Base-by-base conservation (phyloP, 148 eudicot species). In the Pharnaceum exiguum region DNA sequence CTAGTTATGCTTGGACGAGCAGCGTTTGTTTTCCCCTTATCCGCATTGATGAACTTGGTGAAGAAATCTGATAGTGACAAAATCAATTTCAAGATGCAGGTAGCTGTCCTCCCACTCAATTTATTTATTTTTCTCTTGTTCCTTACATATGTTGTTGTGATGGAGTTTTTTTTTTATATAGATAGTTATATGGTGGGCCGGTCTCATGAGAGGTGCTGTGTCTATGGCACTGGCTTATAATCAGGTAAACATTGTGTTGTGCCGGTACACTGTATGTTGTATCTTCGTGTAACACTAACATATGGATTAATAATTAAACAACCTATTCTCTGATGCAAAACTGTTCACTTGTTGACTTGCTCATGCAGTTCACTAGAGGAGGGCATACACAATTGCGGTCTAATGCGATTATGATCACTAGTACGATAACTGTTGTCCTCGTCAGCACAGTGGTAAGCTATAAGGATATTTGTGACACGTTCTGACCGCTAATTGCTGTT, bases 101-200 rank as follows among this genome's bases (percentile, higher is more conserved):
- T 82, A 58, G 55, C 12, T 53, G 21, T 51, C 37, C 29, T 32
- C 25, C 37, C 23, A 13, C 8, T 2, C 30, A 26, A 5, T 43
- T 15, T 28, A 29, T n/a, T 22, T 12, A 29, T 17, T 11, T 5
- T 51, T 5, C 31, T 24, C 24, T 46, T 46, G 16, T 12, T 62
- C 50, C 25, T 25, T 33, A 40, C 7, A 35, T 62, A 28, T 13
- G 26, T 5, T 8, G 19, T 27, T 23, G 7, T 48, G 3, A 37
- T 24, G 15, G 5, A 8, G 16, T 51, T 23, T 47, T 28, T 21
- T 12, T 21, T 29, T 55, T 47, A 46, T 52, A 18, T 70, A 91
- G 98, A 68, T 88, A 46, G 74, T 75, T 13, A 82, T 91, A 53
- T 91, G 98, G 98, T 91, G 98, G 98, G 95, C 97, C 53, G 97